Base-by-base conservation (phyloP, 805 yeast genomes). In the Saccharomycopsis guyanensis region DNA sequence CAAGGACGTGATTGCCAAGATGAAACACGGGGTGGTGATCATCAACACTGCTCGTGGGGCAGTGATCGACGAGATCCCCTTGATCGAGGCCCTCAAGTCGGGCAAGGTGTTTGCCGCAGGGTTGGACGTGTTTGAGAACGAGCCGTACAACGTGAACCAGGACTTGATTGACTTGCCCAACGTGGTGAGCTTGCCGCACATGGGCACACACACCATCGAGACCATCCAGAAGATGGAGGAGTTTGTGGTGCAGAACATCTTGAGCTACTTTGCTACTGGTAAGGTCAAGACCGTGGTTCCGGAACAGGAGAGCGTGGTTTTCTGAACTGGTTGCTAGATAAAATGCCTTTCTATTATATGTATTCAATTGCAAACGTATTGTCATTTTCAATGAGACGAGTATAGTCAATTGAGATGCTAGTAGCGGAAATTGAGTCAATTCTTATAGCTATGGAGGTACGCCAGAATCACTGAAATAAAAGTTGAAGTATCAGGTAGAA, bases 1-100 rank as follows among this genome's bases (percentile, higher is more conserved):
- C 63, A 72, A 67, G 40, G 79, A 71, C 10, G 68, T 79, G 1
- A 71, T 88, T 45, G 58, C 64, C 20, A 75, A 80, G 62, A 79
- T 84, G 85, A 88, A 88, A 63, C 76, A 78, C 48, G 93, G 88
- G 35, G 88, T 80, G 29, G 77, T 84, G 13, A 65, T 81, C 23
- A 43, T 51, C 18, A 88, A 88, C 65, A 86, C 95, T 10, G 93
- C 96, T 4, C 75, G 97, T 58, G 97, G 97, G 16, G 82, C 91
- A 2, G 78, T 88, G 36, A 74, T 82, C 54, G 82, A 84, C 59
- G 89, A 84, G 60, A 45, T 59, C 2, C 80, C 80, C 3, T 60
- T 85, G 46, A 68, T 75, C 5, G 66, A 68, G 18, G 75, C 75
- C 4, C 66, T 85, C 54, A 74, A 78, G 55, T 59, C 66, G 2